These are phyloP conservation scores for Phlegmacium glaucopus DNA, from an alignment of 768 basidiomycete species.

Conservation along the genomic window DNA sequence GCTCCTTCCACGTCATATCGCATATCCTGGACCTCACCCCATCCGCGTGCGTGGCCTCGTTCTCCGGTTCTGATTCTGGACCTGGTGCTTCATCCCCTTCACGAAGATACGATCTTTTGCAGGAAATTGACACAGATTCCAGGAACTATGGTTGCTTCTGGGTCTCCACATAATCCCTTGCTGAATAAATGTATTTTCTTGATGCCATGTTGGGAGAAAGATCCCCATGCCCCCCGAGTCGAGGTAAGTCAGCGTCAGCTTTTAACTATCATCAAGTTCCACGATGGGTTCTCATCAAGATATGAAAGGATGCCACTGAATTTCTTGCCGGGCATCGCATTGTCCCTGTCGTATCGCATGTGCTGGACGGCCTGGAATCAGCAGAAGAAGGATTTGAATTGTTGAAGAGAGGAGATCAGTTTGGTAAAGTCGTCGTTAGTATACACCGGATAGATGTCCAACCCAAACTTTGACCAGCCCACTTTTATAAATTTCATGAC, in stretches of 20 bases:
- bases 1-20: constrained; percentile 15
- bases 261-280: constrained; percentile 50
- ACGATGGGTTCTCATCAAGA: constrained; percentile 84
- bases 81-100: constrained; percentile 24
- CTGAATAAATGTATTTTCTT: constrained; percentile 69
- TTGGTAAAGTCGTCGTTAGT: constrained; percentile 73
- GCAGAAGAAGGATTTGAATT: constrained; percentile 71
- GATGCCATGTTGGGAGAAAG: constrained; percentile 71
- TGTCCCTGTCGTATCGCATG: constrained; percentile 64
- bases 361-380: constrained; percentile 62
- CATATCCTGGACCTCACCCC: constrained; percentile 12
- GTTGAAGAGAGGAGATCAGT: constrained; percentile 61
- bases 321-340: constrained; percentile 69
- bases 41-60: too few species aligned
- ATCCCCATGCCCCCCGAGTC: constrained; percentile 69
- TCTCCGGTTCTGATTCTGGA: constrained; percentile 11
- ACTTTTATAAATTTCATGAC: too few species aligned
- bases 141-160: constrained; percentile 65
- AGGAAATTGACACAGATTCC: background rate
- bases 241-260: constrained; percentile 40
- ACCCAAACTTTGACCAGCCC: background rate
- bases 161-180: constrained; percentile 49
- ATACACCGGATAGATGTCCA: constrained; percentile 22
- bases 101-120: background rate
- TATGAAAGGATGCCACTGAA: constrained; percentile 62